A percentile compares a stretch with the other conserved stretches of the same genome.
phyloP scores from a whole-genome alignment of 768 basidiomycete genomes.

The Dictyophora rubrovolvata region DNA sequence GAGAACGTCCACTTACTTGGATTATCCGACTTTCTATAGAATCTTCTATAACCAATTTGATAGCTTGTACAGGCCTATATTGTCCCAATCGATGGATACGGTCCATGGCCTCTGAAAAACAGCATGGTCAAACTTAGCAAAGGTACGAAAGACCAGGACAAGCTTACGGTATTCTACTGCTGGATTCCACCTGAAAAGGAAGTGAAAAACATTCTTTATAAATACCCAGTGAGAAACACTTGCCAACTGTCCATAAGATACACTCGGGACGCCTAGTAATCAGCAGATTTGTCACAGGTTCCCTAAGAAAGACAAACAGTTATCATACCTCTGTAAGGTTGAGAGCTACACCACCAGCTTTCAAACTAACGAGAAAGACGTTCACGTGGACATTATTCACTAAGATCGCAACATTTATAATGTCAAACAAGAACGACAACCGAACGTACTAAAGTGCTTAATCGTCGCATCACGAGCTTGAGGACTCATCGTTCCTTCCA shows the following conservation, averaged over 20 bases:
- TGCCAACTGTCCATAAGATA: constrained; percentile 94
- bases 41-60: constrained; percentile 91
- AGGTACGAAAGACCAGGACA: constrained; percentile 9
- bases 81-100: constrained; percentile 96
- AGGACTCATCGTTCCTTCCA: constrained; percentile 97
- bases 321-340: constrained; percentile 58
- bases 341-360: constrained; percentile 90
- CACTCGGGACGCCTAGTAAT: constrained; percentile 64
- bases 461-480: constrained; percentile 92
- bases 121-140: background rate
- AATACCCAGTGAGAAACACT: background rate
- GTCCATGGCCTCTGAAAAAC: constrained; percentile 79
- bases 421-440: background rate
- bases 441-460: constrained; percentile 74
- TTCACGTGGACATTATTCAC: constrained; percentile 92
- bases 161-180: constrained; percentile 45
- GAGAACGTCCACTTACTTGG: constrained; percentile 36
- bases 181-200: constrained; percentile 63
- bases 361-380: constrained; percentile 94
- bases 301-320: constrained; percentile 2
- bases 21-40: constrained; percentile 94
- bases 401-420: constrained; percentile 20
- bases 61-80: constrained; percentile 83
- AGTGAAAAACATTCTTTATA: too few species aligned
- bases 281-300: background rate